Conservation (phyloP, 2,329 filamentous ascomycete genomes). For the Aspergillus aculeatus region DNA sequence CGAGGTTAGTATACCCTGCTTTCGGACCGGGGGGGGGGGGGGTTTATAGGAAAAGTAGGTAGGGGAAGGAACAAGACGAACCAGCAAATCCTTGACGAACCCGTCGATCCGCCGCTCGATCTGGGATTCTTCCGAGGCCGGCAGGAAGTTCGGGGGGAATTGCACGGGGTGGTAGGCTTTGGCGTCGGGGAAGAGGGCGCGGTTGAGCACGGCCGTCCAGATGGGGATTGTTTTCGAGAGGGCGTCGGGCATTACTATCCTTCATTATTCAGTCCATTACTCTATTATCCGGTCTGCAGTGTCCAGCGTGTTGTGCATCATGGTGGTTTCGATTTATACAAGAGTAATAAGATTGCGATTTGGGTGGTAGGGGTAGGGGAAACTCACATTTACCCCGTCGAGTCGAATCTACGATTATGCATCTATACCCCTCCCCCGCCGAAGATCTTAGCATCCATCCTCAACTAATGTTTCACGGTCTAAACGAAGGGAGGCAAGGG, state of each 20-base stretch:
- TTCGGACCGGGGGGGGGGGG: too few relatives aligned
- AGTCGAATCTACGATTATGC: constrained; percentile 88
- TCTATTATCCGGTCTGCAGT: too few relatives aligned
- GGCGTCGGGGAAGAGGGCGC: constrained; percentile 66
- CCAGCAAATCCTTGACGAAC: constrained; percentile 54
- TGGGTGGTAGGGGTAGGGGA: constrained; percentile 2
- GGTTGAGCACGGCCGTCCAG: constrained; percentile 87
- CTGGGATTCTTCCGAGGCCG: constrained; percentile 73
- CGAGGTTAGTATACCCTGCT: constrained; percentile 8
- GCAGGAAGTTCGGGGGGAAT: constrained; percentile 70
- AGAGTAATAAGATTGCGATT: too few relatives aligned
- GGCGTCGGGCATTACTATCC: constrained; percentile 78
- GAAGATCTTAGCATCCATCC: not conserved
- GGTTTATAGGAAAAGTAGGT: too few relatives aligned
- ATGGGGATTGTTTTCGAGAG: constrained; percentile 90
- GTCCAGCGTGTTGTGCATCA: too few relatives aligned
- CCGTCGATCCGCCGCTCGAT: constrained; percentile 64
- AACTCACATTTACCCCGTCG: constrained; percentile 76
- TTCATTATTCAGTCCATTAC: not conserved
- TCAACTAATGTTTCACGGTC: constrained; percentile 12
- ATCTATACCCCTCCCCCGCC: constrained; percentile 25
- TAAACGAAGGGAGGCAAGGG: constrained; percentile 3
- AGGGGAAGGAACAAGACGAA: constrained; percentile 10
- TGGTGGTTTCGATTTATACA: too few relatives aligned
- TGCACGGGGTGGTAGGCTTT: constrained; percentile 56